Base-by-base conservation (phyloP, 495 filamentous ascomycete genomes). In the Geopyxis carbonaria region DNA sequence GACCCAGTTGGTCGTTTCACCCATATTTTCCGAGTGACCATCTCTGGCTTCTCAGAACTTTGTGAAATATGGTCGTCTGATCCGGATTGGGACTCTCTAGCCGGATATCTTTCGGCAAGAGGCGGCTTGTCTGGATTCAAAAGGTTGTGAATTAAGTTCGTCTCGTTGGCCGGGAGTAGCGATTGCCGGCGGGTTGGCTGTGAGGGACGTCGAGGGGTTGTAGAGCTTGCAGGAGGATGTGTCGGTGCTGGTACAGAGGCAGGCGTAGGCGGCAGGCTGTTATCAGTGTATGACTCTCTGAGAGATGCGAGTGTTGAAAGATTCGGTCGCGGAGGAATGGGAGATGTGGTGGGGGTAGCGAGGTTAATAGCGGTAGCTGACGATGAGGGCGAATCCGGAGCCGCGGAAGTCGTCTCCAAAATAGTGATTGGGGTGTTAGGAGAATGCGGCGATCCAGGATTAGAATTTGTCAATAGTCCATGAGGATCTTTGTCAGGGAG, bases 1-100 rank as follows among this genome's bases (percentile, higher is more conserved):
- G 86, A 93, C 29, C 72, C 81, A 42, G 75, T 70, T 9, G 76
- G 76, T 44, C 89, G 68, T 61, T 76, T 86, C 46, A 95, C 89
- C 89, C 89, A 97, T 44, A 95, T 74, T 66, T 89, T 93, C 53
- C 81, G 70, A 29, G 70, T 70, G 41, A 72, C 59, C 72, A 80
- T 79, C 34, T 33, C 55, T 47, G 48, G 42, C 31, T 45, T 19
- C 37, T 40, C 37, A 46, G 50, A 8, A 43, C 45, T 25, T 43
- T 43, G 28, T 49, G 44, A 24, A 39, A 39, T 16, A 40, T 19
- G 34, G 47, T 37, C 15, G 44, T 19, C 25, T 48, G 36, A 48
- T 39, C 34, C 27, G 41, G 53, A 27, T 39, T 34, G 24, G 34
- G 46, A 33, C 5, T 34, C 36, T 38, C 42, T 28, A 5, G 31